A percentile compares a stretch with the other conserved stretches of the same genome.
These are phyloP conservation scores for Paramyrothecium sp. DNA, from an alignment of 2,329 filamentous ascomycete genomes.

Conservation along the genomic window DNA sequence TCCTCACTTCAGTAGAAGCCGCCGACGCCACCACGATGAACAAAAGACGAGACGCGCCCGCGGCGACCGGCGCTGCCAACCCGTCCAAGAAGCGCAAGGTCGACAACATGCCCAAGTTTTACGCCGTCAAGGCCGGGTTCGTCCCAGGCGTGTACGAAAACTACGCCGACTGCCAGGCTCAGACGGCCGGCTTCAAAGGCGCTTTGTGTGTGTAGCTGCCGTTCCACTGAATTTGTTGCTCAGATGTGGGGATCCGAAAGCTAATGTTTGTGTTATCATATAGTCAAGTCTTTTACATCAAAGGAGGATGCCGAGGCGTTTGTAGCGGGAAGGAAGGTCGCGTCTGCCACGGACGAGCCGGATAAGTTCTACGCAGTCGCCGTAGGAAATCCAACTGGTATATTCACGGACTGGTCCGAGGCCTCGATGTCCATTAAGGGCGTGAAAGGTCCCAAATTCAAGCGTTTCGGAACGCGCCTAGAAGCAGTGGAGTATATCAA, in stretches of 20 bases:
- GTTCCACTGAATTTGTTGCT: neutral
- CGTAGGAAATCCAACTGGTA: constrained; percentile 55
- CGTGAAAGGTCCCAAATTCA: constrained; percentile 68
- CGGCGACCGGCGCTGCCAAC: constrained; percentile 6
- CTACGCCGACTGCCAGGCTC: constrained; percentile 60
- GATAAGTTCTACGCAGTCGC: constrained; percentile 61
- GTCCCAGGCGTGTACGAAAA: constrained; percentile 60
- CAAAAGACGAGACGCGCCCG: constrained; percentile 25
- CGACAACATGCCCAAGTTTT: constrained; percentile 54
- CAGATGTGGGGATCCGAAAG: neutral
- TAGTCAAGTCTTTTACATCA: constrained; percentile 78
- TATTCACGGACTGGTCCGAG: constrained; percentile 65
- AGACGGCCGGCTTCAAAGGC: constrained; percentile 60
- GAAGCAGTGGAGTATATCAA: constrained; percentile 80
- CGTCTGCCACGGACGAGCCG: constrained; percentile 37
- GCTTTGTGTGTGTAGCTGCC: constrained; percentile 60
- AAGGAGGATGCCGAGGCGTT: constrained; percentile 77
- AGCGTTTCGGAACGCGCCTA: constrained; percentile 63
- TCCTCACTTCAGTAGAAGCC: constrained; percentile 9
- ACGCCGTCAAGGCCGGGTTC: constrained; percentile 59
- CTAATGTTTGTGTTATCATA: constrained; percentile 7
- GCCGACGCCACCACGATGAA: constrained; percentile 18
- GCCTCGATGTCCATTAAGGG: constrained; percentile 73
- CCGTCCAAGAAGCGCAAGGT: constrained; percentile 47
- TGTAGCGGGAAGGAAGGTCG: constrained; percentile 55